Base-by-base conservation (phyloP, 306 rosid genomes). In the Amphicarpaea edgeworthii region DNA sequence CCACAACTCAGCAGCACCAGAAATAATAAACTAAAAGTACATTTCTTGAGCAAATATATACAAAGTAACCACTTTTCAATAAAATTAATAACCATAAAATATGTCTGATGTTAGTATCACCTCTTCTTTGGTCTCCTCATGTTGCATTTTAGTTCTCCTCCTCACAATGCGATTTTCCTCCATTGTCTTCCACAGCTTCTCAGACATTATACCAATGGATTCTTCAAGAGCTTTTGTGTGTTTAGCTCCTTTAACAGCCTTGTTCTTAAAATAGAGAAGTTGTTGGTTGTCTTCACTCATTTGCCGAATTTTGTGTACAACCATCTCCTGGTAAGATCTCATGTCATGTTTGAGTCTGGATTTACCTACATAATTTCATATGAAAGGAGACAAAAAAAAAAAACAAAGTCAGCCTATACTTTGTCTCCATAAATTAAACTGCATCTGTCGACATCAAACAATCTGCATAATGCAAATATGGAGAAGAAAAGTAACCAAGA, bases 281-380 rank as follows among this genome's bases (percentile, higher is more conserved):
- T 77, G 86, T 72, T 88, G 90, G 77, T 88, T 88, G 78, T 93
- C 97, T 82, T 91, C 98, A 23, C 82, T 91, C 98, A 93, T 93
- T 79, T 93, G 90, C 68, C 86, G 72, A 26, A 91, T 84, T 75
- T 88, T 90, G 54, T 79, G 72, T 10, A 91, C 91, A 17, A 93
- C 98, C 92, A 83, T 88, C 79, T 93, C 98, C 50, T 86, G 89
- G 72, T 91, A 87, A 5, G 97, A 91, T 73, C 83, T 81, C 87
- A 93, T 40, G 12, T 93, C 98, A 80, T 50, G 89, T 58, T 91
- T 93, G 74, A 89, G 85, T 82, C 73, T 86, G n/a, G 96, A 63
- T 76, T 93, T 93, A 26, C 92, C 98, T 90, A 73, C 60, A 42
- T 24, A 68, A 63, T 65, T 50, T 70, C 70, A 63, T 12, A n/a